These are phyloP conservation scores for Cladosporium phlei DNA, from an alignment of 2,329 filamentous ascomycete genomes.

Conservation along the genomic window DNA sequence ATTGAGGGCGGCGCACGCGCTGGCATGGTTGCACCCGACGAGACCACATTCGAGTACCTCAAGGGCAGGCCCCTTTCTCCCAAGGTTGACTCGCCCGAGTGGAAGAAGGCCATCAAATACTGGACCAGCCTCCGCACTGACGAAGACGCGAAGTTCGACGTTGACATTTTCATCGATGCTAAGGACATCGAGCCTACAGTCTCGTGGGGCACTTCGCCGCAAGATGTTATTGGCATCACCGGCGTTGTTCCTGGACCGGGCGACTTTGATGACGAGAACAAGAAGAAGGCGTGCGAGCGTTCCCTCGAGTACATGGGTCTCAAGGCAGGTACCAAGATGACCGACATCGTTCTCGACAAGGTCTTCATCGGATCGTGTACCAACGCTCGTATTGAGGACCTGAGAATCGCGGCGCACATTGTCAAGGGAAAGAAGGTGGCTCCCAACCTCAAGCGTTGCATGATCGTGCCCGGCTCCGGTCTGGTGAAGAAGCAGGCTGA, in stretches of 20 bases:
- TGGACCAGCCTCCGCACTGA: conserved; percentile 86
- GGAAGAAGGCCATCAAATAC: conserved; percentile 82
- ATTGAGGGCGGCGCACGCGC: conserved; percentile 94
- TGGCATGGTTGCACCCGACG: conserved; percentile 94
- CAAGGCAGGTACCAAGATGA: conserved; percentile 76
- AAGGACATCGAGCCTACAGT: conserved; percentile 92
- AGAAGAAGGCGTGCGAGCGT: conserved; percentile 72
- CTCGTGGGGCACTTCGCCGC: conserved; percentile 94
- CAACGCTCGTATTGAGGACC: conserved; percentile 92
- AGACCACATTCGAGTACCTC: conserved; percentile 91
- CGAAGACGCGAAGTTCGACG: conserved; percentile 81
- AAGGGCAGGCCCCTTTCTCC: conserved; percentile 86
- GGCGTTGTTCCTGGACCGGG: conserved; percentile 86
- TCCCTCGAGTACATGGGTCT: conserved; percentile 97
- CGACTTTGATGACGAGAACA: conserved; percentile 72
- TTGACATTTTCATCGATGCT: conserved; percentile 80
- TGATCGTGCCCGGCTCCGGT: conserved; percentile 95
- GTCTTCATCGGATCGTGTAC: conserved; percentile 98
- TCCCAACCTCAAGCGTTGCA: conserved; percentile 81
- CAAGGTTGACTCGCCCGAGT: conserved; percentile 75
- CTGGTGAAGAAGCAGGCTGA: conserved; percentile 91
- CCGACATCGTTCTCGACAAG: conserved; percentile 90
- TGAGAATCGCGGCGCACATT: conserved; percentile 78
- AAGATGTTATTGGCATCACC: conserved; percentile 93
- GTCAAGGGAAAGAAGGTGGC: conserved; percentile 86